These are phyloP conservation scores for Roridomyces roridus DNA, from an alignment of 768 basidiomycete genomes.

Conservation along the genomic window DNA sequence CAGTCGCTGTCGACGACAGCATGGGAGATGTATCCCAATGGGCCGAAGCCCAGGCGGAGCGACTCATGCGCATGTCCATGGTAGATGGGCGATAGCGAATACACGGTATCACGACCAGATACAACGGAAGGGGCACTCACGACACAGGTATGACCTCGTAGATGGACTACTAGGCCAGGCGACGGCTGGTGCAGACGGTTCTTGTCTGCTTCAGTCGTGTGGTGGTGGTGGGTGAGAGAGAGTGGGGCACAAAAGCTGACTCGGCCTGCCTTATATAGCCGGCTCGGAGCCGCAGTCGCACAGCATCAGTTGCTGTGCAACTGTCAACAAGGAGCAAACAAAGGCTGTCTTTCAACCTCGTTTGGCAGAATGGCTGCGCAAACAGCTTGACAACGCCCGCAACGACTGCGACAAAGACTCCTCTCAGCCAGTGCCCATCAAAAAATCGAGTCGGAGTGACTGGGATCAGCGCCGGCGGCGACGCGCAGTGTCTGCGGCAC, in stretches of 20 bases:
- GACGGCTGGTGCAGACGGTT: slow-evolving; percentile 11
- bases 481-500: too few relatives aligned
- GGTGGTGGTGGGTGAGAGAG: slow-evolving; percentile 7
- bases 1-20: slow-evolving; percentile 21
- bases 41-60: not conserved
- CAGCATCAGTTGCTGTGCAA: too few relatives aligned
- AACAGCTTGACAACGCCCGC: too few relatives aligned
- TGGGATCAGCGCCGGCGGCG: too few relatives aligned
- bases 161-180: slow-evolving; percentile 14
- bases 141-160: slow-evolving; percentile 21
- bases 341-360: too few relatives aligned
- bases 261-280: slow-evolving; percentile 15
- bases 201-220: slow-evolving; percentile 23
- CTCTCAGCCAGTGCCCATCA: too few relatives aligned
- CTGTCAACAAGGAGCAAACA: too few relatives aligned
- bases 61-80: slow-evolving; percentile 5
- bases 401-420: too few relatives aligned
- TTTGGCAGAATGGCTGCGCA: too few relatives aligned
- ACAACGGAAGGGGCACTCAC: slow-evolving; percentile 20
- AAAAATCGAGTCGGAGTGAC: too few relatives aligned
- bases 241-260: not conserved
- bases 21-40: slow-evolving; percentile 14
- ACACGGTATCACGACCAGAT: slow-evolving; percentile 8
- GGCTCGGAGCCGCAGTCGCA: too few relatives aligned
- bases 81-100: slow-evolving; percentile 11